Conservation (phyloP, 805 yeast species). For the Spathaspora gorwiae region DNA sequence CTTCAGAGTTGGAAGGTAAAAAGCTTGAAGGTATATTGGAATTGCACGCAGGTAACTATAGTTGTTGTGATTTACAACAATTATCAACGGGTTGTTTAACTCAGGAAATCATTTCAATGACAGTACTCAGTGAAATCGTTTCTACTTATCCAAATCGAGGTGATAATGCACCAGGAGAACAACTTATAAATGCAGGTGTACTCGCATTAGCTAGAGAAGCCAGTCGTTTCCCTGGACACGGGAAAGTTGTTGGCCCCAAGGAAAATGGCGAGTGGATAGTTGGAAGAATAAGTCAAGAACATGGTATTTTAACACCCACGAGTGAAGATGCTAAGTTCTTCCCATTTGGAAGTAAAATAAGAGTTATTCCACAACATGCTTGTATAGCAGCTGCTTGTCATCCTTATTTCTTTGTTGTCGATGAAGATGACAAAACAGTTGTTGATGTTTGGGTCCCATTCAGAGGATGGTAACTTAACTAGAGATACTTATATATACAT, state of each 20-base stretch:
- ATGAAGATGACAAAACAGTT: constrained; percentile 41
- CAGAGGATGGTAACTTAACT: constrained; percentile 16
- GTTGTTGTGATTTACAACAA: constrained; percentile 72
- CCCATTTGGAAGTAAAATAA: constrained; percentile 52
- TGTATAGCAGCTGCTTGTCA: constrained; percentile 67
- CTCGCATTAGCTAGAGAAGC: constrained; percentile 63
- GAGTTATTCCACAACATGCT: constrained; percentile 63
- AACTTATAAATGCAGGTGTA: constrained; percentile 68
- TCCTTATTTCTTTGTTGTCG: constrained; percentile 53
- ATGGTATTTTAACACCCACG: constrained; percentile 62
- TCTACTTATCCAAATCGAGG: constrained; percentile 55
- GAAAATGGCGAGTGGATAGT: constrained; percentile 56
- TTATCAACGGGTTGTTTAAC: constrained; percentile 60
- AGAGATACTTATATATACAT: neutral
- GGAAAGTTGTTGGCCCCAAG: constrained; percentile 38
- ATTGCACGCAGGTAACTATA: constrained; percentile 78
- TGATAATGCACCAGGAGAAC: constrained; percentile 49
- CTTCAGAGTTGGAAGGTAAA: constrained; percentile 2
- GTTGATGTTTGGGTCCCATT: constrained; percentile 63
- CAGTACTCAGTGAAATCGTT: constrained; percentile 57
- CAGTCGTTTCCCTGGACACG: constrained; percentile 59
- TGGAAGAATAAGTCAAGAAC: constrained; percentile 72
- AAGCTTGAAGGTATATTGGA: constrained; percentile 46
- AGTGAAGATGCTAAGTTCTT: constrained; percentile 31
- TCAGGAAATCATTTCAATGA: constrained; percentile 59